Evolutionary conservation across 2,329 filamentous ascomycete genomes (phyloP).

Genomic region (Lithohypha guttulata): DNA sequence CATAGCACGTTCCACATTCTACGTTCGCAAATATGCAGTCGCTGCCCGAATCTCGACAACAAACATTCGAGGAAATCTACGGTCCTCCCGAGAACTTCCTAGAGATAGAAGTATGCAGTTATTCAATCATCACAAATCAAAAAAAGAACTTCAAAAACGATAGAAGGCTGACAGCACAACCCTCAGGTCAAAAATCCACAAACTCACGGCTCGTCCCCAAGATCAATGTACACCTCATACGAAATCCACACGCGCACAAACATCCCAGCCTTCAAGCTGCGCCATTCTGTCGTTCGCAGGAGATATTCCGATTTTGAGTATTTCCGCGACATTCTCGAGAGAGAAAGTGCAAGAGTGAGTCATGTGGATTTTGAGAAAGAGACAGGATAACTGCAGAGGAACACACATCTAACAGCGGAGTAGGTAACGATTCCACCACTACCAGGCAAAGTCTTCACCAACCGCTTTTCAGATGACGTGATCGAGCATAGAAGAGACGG

Average conservation of each 20-base stretch:
- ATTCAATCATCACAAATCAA: no score
- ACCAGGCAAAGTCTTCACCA: constrained; percentile 95
- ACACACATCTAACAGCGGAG: constrained; percentile 31
- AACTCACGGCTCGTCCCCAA: constrained; percentile 77
- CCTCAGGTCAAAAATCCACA: constrained; percentile 77
- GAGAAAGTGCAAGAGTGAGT: constrained; percentile 57
- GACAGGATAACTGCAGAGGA: not conserved
- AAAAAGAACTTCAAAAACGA: no score
- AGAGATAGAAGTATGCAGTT: constrained; percentile 88
- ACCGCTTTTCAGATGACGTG: constrained; percentile 94
- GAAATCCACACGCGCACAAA: constrained; percentile 97
- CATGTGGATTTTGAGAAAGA: no score
- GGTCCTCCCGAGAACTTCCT: constrained; percentile 97
- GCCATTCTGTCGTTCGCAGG: constrained; percentile 74
- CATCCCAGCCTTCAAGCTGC: constrained; percentile 96
- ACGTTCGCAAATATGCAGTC: constrained; percentile 45
- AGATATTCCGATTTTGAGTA: constrained; percentile 98
- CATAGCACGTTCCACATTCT: no score
- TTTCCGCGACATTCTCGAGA: constrained; percentile 95
- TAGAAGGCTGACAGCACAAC: constrained; percentile 3
- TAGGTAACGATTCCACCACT: constrained; percentile 84
- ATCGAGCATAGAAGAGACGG: constrained; percentile 90
- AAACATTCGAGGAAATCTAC: constrained; percentile 98
- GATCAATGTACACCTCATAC: constrained; percentile 97
- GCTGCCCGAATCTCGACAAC: constrained; percentile 61